Evolutionary conservation across 2,329 filamentous ascomycete genomes (phyloP), one percentile per base, ranked within the genome.

Genomic region (Escovopsis sp.): DNA sequence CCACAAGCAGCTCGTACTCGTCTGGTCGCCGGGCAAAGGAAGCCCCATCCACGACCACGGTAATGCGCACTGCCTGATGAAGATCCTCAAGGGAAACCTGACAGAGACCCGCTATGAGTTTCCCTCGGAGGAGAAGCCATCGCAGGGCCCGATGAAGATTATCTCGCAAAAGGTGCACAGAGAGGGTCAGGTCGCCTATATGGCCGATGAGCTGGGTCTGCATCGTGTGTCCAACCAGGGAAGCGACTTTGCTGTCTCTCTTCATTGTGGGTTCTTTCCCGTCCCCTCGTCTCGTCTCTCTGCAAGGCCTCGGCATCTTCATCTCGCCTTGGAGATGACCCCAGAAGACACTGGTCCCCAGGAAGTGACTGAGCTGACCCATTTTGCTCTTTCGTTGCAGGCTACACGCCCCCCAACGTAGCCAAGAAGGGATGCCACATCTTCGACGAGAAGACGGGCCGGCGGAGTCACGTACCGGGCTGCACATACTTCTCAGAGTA

Each of bases 21-120:
- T 94, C 33, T 95, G 88, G 88, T 81, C 79, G 13, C 87, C 88
- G 0, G 82, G 83, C 40, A 85, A 85, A 62, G 75, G 75, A 32
- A 89, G 82, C 52, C 80, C 83, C 10, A 86, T 95, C 56, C 88
- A 95, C 57, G 88, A 95, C 58, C 82, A 86, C 60, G 81, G 80
- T 56, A 84, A 89, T 47, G 84, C 87, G 33, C 88, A 94, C 59
- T 95, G 88, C 62, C 68, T 94, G 51, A 94, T 94, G 85, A 94
- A 81, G 68, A 79, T 89, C 49, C 72, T 94, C 47, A 78, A 77
- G 51, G 88, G 88, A 37, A 72, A 69, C 47, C 66, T 94, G 45
- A 83, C 77, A 51, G 88, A 95, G 65, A 88, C 84, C 14, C 74
- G 84, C 45, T 94, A 85, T 60, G 71, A 72, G 40, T 87, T 83